Conservation (phyloP, 768 basidiomycete species). For the Podaxis pistillaris region DNA sequence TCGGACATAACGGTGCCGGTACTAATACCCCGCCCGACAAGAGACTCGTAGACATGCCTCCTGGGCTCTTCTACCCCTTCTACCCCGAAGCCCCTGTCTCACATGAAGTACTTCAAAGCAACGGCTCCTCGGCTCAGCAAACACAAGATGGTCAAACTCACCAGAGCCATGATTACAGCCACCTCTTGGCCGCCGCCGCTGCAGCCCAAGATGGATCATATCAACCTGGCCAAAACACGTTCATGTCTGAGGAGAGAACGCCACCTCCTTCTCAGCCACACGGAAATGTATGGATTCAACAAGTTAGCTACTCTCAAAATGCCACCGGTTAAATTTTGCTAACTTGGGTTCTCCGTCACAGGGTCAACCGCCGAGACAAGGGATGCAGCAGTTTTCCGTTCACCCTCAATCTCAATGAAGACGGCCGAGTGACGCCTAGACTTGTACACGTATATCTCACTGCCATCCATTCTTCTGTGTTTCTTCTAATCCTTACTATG, state of each 20-base stretch:
- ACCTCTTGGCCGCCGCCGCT: constrained; percentile 57
- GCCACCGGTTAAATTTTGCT: neutral
- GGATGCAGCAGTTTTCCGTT: constrained; percentile 28
- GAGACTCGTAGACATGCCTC: constrained; percentile 64
- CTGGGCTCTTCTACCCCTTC: constrained; percentile 75
- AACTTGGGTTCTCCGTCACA: neutral
- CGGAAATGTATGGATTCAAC: constrained; percentile 16
- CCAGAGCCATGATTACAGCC: constrained; percentile 41
- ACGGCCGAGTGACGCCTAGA: neutral
- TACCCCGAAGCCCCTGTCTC: constrained; percentile 48
- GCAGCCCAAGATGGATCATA: constrained; percentile 54
- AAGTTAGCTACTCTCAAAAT: neutral
- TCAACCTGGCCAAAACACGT: constrained; percentile 56
- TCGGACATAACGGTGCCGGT: constrained; percentile 28
- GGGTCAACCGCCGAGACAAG: constrained; percentile 18
- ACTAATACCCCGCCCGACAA: constrained; percentile 37
- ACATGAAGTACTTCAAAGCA: constrained; percentile 10
- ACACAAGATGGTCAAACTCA: constrained; percentile 15
- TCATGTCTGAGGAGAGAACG: constrained; percentile 66
- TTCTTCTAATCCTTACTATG: neutral
- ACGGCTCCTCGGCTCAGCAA: constrained; percentile 12
- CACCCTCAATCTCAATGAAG: constrained; percentile 19
- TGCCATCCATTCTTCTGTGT: neutral
- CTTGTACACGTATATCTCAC: neutral
- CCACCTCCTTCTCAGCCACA: constrained; percentile 26